A percentile compares a stretch with the other conserved stretches of the same genome.
Evolutionary conservation across 208 protist species (phyloP).

Genomic region (Trypanosoma conorhini): DNA sequence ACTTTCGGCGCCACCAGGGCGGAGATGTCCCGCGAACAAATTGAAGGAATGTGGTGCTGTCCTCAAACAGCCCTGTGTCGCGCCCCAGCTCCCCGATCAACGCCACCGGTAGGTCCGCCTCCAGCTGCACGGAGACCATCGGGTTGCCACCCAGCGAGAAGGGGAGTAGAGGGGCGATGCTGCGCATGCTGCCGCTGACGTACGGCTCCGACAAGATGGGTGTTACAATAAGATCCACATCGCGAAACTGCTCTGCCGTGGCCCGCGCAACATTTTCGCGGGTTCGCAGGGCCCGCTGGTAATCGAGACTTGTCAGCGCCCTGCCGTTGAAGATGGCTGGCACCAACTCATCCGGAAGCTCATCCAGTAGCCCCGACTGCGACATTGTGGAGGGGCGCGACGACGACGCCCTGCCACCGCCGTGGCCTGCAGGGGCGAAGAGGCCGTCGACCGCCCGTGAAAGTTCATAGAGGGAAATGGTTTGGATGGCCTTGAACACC

Average conservation of each 20-base stretch:
- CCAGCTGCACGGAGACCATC: conserved; percentile 80
- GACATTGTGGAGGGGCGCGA: conserved; percentile 6
- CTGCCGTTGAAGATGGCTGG: conserved; percentile 58
- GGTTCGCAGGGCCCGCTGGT: conserved; percentile 71
- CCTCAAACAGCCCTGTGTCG: conserved; percentile 84
- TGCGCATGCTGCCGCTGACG: conserved; percentile 59
- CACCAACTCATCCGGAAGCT: conserved; percentile 62
- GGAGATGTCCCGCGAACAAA: conserved; percentile 79
- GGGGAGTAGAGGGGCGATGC: conserved; percentile 60
- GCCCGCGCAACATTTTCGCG: conserved; percentile 80
- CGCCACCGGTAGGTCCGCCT: conserved; percentile 58
- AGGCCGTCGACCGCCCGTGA: conserved; percentile 65
- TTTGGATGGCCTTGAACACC: conserved; percentile 55
- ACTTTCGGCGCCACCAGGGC: conserved; percentile 62
- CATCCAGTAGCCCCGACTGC: conserved; percentile 50
- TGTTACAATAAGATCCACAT: conserved; percentile 80
- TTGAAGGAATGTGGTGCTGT: conserved; percentile 75
- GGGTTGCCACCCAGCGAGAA: conserved; percentile 86
- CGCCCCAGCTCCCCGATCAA: conserved; percentile 80
- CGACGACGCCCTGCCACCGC: not conserved
- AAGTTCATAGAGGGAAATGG: conserved; percentile 78
- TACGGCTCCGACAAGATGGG: conserved; percentile 81
- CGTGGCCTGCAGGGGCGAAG: conserved; percentile 12
- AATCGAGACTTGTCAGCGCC: conserved; percentile 50
- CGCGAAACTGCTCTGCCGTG: conserved; percentile 83